Conservation (phyloP, 108 stramenopile genomes). For the Chaetoceros tenuissimus region DNA sequence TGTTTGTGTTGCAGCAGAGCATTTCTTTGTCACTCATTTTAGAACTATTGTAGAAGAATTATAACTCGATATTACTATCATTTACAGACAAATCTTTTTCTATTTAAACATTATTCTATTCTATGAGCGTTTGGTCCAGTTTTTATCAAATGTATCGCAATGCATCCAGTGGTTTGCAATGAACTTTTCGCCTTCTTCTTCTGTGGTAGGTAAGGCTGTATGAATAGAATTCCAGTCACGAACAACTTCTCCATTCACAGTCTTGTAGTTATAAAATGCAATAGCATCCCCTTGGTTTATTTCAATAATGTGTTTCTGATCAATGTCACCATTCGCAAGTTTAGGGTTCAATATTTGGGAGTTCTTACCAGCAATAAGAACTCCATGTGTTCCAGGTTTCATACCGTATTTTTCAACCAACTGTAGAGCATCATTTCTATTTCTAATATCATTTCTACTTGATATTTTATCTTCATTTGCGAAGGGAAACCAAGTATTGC, state of each 20-base stretch:
- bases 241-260: conserved; percentile 1
- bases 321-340: background rate
- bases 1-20: no score
- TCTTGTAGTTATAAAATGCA: conserved; percentile 33
- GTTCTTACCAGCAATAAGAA: conserved; percentile 27
- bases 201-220: conserved; percentile 11
- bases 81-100: no score
- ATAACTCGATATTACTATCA: no score
- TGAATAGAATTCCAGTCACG: conserved; percentile 25
- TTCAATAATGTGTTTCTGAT: conserved; percentile 12
- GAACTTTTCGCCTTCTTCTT: conserved; percentile 27
- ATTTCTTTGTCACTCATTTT: no score
- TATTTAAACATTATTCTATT: no score
- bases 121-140: no score
- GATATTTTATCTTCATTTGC: conserved; percentile 7
- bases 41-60: no score
- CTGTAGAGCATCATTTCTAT: background rate
- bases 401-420: background rate
- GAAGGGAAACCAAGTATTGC: conserved; percentile 41
- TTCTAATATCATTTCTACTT: background rate
- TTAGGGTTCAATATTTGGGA: background rate
- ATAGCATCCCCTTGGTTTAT: conserved; percentile 34
- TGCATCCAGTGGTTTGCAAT: conserved; percentile 26
- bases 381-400: conserved; percentile 11
- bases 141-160: no score